Evolutionary conservation across 139 green algal species (phyloP).

Genomic region (Pseudopediastrum boryanum): DNA sequence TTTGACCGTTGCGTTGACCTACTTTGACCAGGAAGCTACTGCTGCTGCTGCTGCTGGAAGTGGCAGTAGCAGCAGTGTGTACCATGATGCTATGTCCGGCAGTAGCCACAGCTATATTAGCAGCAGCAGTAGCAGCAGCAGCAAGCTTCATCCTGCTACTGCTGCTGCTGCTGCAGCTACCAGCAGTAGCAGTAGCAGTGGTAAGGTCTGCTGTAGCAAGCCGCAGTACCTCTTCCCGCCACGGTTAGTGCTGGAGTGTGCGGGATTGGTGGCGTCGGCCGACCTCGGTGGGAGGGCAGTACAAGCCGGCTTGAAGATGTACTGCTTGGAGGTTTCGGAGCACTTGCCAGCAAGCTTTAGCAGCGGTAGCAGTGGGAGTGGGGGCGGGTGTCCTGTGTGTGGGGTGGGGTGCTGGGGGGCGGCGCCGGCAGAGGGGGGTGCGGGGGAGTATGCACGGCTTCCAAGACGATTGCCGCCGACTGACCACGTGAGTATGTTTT

Average conservation of each 20-base stretch:
- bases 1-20: too few species aligned
- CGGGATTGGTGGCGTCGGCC: neutral
- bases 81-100: neutral
- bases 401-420: too few species aligned
- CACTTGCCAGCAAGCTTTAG: conserved; percentile 5
- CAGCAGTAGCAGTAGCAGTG: conserved; percentile 20
- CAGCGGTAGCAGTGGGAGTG: neutral
- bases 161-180: conserved; percentile 11
- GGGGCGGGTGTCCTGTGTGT: too few species aligned
- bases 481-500: too few species aligned
- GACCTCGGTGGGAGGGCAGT: neutral
- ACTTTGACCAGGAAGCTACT: too few species aligned
- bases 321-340: conserved; percentile 14
- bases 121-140: conserved; percentile 22
- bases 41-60: too few species aligned
- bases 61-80: conserved; percentile 5
- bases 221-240: neutral
- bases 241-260: conserved; percentile 6
- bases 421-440: too few species aligned
- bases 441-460: too few species aligned
- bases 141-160: too few species aligned
- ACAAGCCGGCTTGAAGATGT: conserved; percentile 23
- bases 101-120: neutral
- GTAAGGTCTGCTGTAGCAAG: neutral
- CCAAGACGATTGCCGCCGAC: too few species aligned